These are phyloP conservation scores for Cyberlindnera misumaiensis DNA, from an alignment of 805 yeast genomes.

Conservation along the genomic window DNA sequence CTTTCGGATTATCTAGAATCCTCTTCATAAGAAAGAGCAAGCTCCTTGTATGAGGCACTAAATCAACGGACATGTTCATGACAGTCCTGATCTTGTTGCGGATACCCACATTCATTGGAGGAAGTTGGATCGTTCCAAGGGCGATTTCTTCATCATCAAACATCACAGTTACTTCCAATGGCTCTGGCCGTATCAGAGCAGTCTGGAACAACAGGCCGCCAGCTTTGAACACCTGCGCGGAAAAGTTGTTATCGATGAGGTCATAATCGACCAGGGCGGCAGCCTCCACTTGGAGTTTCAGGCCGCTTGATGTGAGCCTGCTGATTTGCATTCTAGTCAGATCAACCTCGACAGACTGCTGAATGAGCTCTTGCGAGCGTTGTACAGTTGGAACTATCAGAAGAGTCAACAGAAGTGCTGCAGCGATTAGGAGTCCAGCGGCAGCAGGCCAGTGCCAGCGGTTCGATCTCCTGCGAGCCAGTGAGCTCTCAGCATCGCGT, in stretches of 20 bases:
- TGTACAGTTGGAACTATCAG: conserved; percentile 5
- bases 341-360: conserved; percentile 27
- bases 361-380: conserved; percentile 25
- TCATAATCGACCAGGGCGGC: conserved; percentile 26
- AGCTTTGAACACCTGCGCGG: conserved; percentile 22
- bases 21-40: conserved; percentile 28
- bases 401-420: no score
- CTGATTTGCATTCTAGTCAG: conserved; percentile 26
- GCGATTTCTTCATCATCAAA: conserved; percentile 16
- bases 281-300: conserved; percentile 28
- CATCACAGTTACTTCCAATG: conserved; percentile 25
- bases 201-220: conserved; percentile 27
- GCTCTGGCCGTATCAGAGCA: conserved; percentile 25
- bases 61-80: conserved; percentile 23
- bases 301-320: conserved; percentile 27
- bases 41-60: conserved; percentile 29
- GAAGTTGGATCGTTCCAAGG: conserved; percentile 26
- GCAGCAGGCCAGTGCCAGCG: no score
- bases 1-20: conserved; percentile 25
- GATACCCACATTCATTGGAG: conserved; percentile 29
- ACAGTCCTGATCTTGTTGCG: conserved; percentile 21
- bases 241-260: conserved; percentile 21
- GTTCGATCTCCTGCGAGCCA: no score
- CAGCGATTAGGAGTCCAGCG: no score
- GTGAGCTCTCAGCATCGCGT: no score